A percentile compares a stretch with the other conserved stretches of the same genome.
phyloP scores from a whole-genome alignment of 176 grass and related monocot genomes.

The maize (Zea mays) region DNA sequence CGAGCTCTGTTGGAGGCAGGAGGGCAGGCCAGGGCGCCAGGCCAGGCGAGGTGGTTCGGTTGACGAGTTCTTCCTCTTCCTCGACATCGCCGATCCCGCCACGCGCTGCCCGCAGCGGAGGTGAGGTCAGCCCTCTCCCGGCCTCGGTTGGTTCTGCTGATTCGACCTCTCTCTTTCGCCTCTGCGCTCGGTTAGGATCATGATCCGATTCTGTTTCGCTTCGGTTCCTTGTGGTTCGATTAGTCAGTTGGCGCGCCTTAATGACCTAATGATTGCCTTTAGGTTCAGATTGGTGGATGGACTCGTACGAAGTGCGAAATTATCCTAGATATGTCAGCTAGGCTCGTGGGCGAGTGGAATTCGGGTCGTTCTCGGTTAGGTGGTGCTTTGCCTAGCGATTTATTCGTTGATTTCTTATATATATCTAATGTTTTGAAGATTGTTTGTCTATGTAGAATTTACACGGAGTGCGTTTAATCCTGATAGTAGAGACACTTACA shows the following conservation, averaged over 20 bases:
- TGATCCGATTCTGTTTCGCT: constrained; percentile 21
- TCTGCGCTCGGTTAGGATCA: neutral
- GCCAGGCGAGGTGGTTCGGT: constrained; percentile 15
- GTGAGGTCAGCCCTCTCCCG: neutral
- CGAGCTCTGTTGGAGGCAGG: constrained; percentile 8
- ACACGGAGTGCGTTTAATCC: neutral
- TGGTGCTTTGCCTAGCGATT: neutral
- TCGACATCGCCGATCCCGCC: constrained; percentile 9
- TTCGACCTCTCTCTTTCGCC: neutral
- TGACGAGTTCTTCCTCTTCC: neutral
- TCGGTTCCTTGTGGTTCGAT: constrained; percentile 2
- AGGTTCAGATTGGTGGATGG: neutral
- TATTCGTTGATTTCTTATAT: neutral
- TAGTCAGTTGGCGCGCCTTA: neutral
- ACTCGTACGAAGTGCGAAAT: neutral
- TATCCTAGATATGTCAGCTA: neutral
- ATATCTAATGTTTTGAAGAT: neutral
- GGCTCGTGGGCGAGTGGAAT: neutral
- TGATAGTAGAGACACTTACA: neutral
- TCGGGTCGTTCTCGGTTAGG: neutral
- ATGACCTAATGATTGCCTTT: neutral
- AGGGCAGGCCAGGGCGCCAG: neutral
- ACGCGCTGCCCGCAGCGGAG: neutral
- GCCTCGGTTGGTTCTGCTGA: too few species aligned
- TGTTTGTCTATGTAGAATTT: neutral